Percentiles rank a stretch among this genome's conserved stretches.
Conservation (phyloP, 345 rosid species). For the Turritis glabra region DNA sequence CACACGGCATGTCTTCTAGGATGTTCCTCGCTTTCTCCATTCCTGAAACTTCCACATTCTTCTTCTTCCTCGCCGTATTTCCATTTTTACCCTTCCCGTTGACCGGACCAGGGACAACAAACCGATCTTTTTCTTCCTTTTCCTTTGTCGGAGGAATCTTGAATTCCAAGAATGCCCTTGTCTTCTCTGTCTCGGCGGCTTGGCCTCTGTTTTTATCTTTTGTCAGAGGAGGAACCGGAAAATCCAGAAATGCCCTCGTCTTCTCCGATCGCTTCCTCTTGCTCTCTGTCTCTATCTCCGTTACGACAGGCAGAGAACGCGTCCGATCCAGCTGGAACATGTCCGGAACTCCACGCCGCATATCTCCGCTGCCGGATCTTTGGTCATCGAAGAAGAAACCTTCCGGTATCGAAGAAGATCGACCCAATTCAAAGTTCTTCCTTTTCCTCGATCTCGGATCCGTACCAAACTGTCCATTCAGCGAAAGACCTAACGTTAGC, state of each 20-base stretch:
- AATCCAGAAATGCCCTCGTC: slow-evolving; percentile 34
- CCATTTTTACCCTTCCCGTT: background rate
- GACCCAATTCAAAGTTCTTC: slow-evolving; percentile 35
- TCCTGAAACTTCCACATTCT: slow-evolving; percentile 32
- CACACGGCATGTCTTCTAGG: slow-evolving; percentile 59
- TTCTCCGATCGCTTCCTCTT: slow-evolving; percentile 69
- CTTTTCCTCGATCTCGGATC: slow-evolving; percentile 61
- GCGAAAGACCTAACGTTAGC: slow-evolving; percentile 79
- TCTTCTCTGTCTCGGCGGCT: background rate
- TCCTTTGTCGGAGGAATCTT: background rate
- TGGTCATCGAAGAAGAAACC: slow-evolving; percentile 36
- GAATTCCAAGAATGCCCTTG: background rate
- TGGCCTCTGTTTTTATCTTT: background rate
- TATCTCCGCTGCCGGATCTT: slow-evolving; percentile 30
- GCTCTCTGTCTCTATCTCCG: slow-evolving; percentile 62
- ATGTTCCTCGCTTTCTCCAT: slow-evolving; percentile 46
- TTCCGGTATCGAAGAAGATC: slow-evolving; percentile 75
- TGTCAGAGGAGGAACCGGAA: background rate
- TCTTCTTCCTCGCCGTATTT: background rate
- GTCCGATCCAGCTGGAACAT: slow-evolving; percentile 52
- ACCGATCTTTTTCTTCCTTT: background rate
- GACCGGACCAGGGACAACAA: slow-evolving; percentile 2
- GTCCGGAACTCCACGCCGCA: slow-evolving; percentile 26
- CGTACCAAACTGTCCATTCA: slow-evolving; percentile 83
- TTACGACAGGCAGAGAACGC: slow-evolving; percentile 60